Evolutionary conservation across 2,329 filamentous ascomycete species (phyloP).

Genomic region (Botrytis fragariae): DNA sequence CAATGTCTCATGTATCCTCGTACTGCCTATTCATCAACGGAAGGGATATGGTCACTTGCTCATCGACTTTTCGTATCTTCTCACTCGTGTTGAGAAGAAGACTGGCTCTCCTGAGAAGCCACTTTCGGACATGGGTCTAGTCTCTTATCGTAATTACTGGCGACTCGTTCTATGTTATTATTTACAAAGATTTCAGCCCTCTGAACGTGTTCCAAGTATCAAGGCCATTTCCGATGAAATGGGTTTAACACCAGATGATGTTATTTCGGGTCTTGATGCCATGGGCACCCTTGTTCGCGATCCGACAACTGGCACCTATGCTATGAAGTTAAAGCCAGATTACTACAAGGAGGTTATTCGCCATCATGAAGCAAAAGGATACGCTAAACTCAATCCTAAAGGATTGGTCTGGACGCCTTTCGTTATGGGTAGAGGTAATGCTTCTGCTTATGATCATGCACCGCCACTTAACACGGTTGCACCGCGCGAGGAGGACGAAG

Average conservation of each 20-base stretch:
- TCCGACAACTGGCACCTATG: constrained; percentile 83
- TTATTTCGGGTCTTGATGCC: constrained; percentile 89
- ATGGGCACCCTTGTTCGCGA: constrained; percentile 86
- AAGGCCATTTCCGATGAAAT: constrained; percentile 79
- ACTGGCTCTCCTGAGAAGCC: constrained; percentile 97
- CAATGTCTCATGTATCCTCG: constrained; percentile 96
- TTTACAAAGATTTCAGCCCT: constrained; percentile 61
- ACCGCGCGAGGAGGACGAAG: constrained; percentile 70
- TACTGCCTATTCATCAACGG: constrained; percentile 91
- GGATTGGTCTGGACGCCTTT: constrained; percentile 94
- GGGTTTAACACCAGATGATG: constrained; percentile 93
- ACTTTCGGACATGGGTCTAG: constrained; percentile 93
- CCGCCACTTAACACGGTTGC: constrained; percentile 83
- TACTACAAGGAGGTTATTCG: constrained; percentile 86
- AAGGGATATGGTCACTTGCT: constrained; percentile 96
- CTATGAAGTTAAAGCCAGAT: constrained; percentile 78
- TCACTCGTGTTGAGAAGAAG: constrained; percentile 89
- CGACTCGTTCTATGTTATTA: constrained; percentile 83
- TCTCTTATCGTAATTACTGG: constrained; percentile 98
- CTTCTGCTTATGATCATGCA: constrained; percentile 78
- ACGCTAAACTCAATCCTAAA: constrained; percentile 77
- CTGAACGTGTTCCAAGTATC: constrained; percentile 54
- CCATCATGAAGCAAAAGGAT: constrained; percentile 86
- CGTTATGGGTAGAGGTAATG: constrained; percentile 85
- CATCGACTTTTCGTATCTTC: constrained; percentile 96